Base-by-base conservation (phyloP, 2,329 filamentous ascomycete species). In the Mollisia scopiformis region DNA sequence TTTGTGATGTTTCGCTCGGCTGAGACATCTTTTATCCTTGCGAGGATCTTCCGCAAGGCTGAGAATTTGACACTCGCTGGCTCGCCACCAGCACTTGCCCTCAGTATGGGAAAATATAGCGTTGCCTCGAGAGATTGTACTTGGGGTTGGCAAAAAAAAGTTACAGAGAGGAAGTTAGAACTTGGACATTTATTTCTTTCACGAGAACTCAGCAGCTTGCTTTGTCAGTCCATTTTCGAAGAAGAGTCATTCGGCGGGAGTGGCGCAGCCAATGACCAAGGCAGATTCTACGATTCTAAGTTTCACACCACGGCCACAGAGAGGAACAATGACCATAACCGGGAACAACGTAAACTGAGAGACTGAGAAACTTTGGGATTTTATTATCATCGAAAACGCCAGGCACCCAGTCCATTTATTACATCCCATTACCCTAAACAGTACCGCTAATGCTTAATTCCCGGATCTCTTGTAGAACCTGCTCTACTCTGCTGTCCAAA, bases 381-480 rank as follows among this genome's bases (percentile, higher is more conserved):
- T n/a, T n/a, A 46, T 28, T 51, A 39, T 30, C 49, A 57, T 53
- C 54, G 49, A 41, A 35, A 37, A 31, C 47, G 47, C 46, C 68
- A 46, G 46, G 39, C 58, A 66, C 66, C 67, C 65, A 66, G 50
- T 46, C 47, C 58, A 21, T 59, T 31, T 54, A 61, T 62, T 33
- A 54, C 49, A 55, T 43, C 30, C 16, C 31, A 10, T 27, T 14
- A 49, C 30, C 59, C 75, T 76, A 89, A 57, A 89, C 86, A 2
- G 86, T 88, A 47, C 87, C 87, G 70, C 86, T 89, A 81, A 99
- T 99, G 78, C 94, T 98, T 77, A 99, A 77, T 78, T 98, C 95
- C 67, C 95, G 84, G 76, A 99, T 99, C 81, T 99, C 93, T 74
- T 97, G 93, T 77, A 99, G 75, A 43, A 98, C 95, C 77, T 98